Percentiles rank a stretch among this genome's conserved stretches.
Evolutionary conservation across 208 protist species (phyloP).

Genomic region (Herpetomonas muscarum): DNA sequence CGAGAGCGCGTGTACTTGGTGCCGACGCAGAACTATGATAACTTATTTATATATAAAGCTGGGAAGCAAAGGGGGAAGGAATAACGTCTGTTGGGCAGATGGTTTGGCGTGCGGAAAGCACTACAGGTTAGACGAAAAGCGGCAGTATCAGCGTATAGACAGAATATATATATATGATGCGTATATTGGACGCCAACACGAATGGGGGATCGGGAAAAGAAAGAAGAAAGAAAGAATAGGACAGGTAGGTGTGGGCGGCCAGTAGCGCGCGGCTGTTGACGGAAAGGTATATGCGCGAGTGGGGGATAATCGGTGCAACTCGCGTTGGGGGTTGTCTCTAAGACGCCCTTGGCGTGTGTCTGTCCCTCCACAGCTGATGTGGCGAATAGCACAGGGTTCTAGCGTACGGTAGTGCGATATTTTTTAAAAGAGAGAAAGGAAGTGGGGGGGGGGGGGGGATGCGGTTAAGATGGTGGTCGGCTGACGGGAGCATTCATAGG

Average conservation of each 20-base stretch:
- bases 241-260: neutral
- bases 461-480: neutral
- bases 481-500: too few species aligned
- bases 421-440: neutral
- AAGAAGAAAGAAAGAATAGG: conserved; percentile 8
- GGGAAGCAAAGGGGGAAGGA: too few species aligned
- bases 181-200: too few species aligned
- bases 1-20: neutral
- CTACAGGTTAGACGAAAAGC: too few species aligned
- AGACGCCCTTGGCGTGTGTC: neutral
- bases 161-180: too few species aligned
- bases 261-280: neutral
- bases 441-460: neutral
- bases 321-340: neutral
- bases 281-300: neutral
- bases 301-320: neutral
- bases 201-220: conserved; percentile 2
- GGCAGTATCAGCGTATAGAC: too few species aligned
- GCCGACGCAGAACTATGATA: neutral
- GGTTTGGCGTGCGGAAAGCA: too few species aligned
- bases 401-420: too few species aligned
- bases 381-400: neutral
- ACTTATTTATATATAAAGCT: too few species aligned
- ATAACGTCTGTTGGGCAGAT: too few species aligned
- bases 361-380: neutral